Base-by-base conservation (phyloP, 441 rosid genomes). In the Croton laevigatus region DNA sequence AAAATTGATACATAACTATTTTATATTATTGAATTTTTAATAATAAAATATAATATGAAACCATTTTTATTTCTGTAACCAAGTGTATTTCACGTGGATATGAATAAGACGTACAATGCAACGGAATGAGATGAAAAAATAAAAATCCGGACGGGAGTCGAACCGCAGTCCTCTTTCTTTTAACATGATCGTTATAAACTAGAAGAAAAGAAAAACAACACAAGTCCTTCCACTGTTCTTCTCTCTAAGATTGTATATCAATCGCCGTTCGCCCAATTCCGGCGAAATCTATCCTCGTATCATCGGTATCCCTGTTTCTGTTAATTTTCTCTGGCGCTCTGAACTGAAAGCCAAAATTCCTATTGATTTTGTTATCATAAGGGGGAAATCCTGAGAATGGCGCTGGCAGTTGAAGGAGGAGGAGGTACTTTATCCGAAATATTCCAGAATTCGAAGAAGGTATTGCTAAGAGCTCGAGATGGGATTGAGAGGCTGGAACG, bases 401-500 rank as follows among this genome's bases (percentile, higher is more conserved):
- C 48, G 71, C 73, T 76, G 73, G 71, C 66, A 38, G 74, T 76
- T 42, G 89, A 74, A 63, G 90, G 86, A 71, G 90, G 86, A 71
- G 91, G 92, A 37, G 79, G 78, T 70, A 81, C 93, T 16, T 76
- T 96, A 58, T 91, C 97, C 68, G 98, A 91, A 68, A 69, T 87
- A 22, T 84, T 87, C 65, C 87, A 82, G 64, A 88, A 74, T 48
- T 82, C 97, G 20, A 89, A 76, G 83, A 85, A 76, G 84, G 59
- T 77, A 27, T 79, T 95, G 3, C 73, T 89, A 54, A 84, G 85
- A 72, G 88, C 98, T 13, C 85, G 97, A 22, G 97, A 86, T 59
- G 95, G 95, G 62, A 83, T 95, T 73, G 98, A 93, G 82, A 84
- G 82, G 59, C 73, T 95, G 11, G 99, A 95, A 86, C 81, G 93